phyloP scores from a whole-genome alignment of 352 stramenopile genomes.

The Peronospora belbahrii region DNA sequence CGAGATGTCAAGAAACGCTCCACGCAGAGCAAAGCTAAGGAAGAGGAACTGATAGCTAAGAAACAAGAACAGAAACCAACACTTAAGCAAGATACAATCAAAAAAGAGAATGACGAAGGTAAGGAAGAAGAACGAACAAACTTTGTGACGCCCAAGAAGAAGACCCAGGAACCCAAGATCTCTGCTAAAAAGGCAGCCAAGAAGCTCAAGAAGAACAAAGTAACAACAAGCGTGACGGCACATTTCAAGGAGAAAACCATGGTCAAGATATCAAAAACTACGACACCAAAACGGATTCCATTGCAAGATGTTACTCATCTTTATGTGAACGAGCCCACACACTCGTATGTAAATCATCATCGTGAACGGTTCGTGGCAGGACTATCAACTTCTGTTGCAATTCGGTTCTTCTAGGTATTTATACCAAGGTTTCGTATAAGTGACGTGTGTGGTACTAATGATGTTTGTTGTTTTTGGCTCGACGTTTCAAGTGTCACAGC shows the following conservation, averaged over 20 bases:
- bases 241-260: conserved; percentile 9
- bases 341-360: conserved; percentile 5
- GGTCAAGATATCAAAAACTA: conserved; percentile 16
- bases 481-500: neutral
- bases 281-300: conserved; percentile 32
- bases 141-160: conserved; percentile 23
- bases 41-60: neutral
- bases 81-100: neutral
- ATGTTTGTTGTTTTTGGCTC: no score
- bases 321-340: conserved; percentile 36
- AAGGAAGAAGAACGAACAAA: no score
- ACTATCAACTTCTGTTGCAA: conserved; percentile 34
- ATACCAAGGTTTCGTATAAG: neutral
- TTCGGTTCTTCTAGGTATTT: conserved; percentile 42
- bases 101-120: conserved; percentile 2
- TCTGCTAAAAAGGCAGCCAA: conserved; percentile 19
- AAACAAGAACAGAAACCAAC: neutral
- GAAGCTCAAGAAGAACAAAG: conserved; percentile 20
- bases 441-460: no score
- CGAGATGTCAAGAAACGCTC: conserved; percentile 13
- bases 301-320: conserved; percentile 65
- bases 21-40: conserved; percentile 1
- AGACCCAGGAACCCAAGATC: conserved; percentile 22
- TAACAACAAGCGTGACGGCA: conserved; percentile 10
- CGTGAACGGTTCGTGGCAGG: conserved; percentile 17